Conservation (phyloP, 163 green algal genomes). For the Prototheca wickerhamii region DNA sequence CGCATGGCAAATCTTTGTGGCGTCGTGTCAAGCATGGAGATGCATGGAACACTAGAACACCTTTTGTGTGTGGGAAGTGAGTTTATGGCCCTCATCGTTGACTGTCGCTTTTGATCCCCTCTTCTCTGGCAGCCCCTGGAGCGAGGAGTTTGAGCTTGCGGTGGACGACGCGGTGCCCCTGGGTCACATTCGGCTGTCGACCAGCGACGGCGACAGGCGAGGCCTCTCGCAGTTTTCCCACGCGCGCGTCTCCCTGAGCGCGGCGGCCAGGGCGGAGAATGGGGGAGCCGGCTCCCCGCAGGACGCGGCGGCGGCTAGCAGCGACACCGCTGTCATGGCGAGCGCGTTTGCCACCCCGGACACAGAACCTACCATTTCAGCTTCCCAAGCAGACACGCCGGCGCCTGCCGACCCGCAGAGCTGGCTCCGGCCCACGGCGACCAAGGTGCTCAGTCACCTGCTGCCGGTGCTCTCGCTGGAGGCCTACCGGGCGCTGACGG, state of each 20-base stretch:
- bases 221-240: neutral
- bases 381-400: no score
- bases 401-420: neutral
- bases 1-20: no score
- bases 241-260: neutral
- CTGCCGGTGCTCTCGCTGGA: conserved; percentile 16
- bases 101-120: no score
- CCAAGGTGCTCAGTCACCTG: conserved; percentile 9
- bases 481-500: neutral
- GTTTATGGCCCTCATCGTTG: no score
- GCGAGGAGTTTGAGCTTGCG: neutral
- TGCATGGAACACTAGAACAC: no score
- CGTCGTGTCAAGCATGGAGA: no score
- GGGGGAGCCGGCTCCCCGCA: no score
- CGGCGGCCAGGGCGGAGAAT: no score
- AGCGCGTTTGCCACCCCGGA: neutral
- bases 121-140: no score
- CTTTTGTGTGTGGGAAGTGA: no score
- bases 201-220: no score
- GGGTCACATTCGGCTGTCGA: neutral
- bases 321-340: neutral
- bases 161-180: neutral
- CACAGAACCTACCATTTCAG: neutral
- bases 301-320: no score
- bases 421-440: conserved; percentile 9